These are phyloP conservation scores for Brassica carinata DNA, from an alignment of 345 rosid genomes.

Conservation along the genomic window DNA sequence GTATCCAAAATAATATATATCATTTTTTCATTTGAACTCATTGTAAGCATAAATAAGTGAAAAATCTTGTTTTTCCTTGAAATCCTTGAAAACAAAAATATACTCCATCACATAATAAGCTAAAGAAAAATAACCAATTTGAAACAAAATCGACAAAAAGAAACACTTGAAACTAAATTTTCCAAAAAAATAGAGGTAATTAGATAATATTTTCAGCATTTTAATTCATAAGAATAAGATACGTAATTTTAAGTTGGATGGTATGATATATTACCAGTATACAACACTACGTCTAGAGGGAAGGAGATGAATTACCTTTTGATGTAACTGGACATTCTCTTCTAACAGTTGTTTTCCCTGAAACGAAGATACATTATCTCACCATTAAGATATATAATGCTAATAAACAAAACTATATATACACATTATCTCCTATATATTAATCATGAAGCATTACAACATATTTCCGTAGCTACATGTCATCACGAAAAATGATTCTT, in stretches of 20 bases:
- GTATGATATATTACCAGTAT: not conserved
- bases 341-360: slow-evolving; percentile 39
- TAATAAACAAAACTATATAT: not conserved
- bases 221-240: not conserved
- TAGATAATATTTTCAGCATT: not conserved
- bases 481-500: too few species aligned
- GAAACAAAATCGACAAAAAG: not conserved
- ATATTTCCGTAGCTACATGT: too few species aligned
- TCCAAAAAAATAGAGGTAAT: not conserved
- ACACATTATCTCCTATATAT: too few species aligned
- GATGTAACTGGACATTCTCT: slow-evolving; percentile 32
- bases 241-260: not conserved
- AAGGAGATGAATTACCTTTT: slow-evolving; percentile 33
- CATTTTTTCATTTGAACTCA: not conserved
- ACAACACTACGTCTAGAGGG: not conserved
- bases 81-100: not conserved
- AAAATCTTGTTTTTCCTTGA: not conserved
- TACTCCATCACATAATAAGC: not conserved
- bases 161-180: not conserved
- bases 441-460: too few species aligned
- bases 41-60: not conserved
- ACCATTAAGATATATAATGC: slow-evolving; percentile 5
- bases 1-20: not conserved
- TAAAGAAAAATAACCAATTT: not conserved
- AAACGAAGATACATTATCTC: slow-evolving; percentile 12